Percentiles rank a stretch among this genome's conserved stretches.
These are phyloP conservation scores for Setaria italica DNA, from an alignment of 202 grass and related monocot genomes.

Conservation along the genomic window DNA sequence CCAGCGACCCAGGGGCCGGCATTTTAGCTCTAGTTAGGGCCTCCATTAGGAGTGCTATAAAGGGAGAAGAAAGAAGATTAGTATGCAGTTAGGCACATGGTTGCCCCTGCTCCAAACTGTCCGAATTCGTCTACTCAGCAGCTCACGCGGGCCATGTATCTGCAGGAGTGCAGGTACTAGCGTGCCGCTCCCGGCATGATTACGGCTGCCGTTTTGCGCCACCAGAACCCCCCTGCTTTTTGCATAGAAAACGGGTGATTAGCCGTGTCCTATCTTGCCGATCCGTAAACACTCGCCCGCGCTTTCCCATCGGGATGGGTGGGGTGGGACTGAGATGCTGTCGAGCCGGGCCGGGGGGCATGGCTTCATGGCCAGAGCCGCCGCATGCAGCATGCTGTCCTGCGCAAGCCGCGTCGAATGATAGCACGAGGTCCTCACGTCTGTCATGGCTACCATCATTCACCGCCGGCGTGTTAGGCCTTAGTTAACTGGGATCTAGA, in stretches of 20 bases:
- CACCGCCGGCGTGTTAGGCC: background rate
- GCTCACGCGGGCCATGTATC: conserved; percentile 1
- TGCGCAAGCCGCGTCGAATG: conserved; percentile 38
- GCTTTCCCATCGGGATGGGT: background rate
- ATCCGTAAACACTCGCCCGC: conserved; percentile 7
- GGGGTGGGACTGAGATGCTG: conserved; percentile 37
- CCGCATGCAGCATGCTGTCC: conserved; percentile 47
- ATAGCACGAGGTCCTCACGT: background rate
- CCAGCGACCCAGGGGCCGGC: background rate
- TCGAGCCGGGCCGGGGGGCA: conserved; percentile 28
- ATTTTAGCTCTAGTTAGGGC: background rate
- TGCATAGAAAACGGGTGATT: conserved; percentile 6
- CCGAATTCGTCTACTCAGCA: background rate
- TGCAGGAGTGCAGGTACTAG: background rate
- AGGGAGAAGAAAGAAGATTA: background rate
- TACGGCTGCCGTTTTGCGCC: conserved; percentile 43
- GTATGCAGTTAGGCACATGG: background rate
- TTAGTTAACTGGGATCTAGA: conserved; percentile 30
- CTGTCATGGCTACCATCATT: conserved; percentile 16
- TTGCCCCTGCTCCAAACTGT: background rate
- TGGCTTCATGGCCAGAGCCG: conserved; percentile 38
- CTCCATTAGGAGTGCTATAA: background rate
- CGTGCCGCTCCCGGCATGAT: conserved; percentile 53
- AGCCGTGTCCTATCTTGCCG: conserved; percentile 41
- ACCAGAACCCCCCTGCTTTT: conserved; percentile 26